phyloP scores from a whole-genome alignment of 2,329 filamentous ascomycete species.

The Colletotrichum limetticola region DNA sequence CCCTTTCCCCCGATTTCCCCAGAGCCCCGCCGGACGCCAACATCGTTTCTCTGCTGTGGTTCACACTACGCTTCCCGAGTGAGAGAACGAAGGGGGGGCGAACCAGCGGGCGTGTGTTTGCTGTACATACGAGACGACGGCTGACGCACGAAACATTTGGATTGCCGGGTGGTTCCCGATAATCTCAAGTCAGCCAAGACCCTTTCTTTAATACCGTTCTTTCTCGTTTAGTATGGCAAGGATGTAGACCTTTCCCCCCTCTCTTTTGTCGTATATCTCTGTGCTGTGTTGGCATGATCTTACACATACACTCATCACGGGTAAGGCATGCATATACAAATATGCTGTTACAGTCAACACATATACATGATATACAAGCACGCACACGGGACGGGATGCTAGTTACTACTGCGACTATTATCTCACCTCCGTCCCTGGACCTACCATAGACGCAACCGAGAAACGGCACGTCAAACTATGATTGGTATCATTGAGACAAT shows the following conservation, averaged over 20 bases:
- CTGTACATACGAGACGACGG: conserved; percentile 18
- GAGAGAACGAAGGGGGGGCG: neutral
- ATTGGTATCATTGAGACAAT: neutral
- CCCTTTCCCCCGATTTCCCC: conserved; percentile 2
- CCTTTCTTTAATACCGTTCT: neutral
- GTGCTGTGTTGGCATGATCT: neutral
- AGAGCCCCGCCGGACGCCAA: conserved; percentile 15
- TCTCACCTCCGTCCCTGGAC: neutral
- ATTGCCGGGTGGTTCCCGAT: neutral
- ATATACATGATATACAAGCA: neutral
- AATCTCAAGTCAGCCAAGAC: neutral
- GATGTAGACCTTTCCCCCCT: neutral
- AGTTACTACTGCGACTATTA: neutral
- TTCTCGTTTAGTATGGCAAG: neutral
- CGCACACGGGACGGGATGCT: neutral
- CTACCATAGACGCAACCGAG: neutral
- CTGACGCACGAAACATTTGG: conserved; percentile 4
- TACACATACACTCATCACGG: neutral
- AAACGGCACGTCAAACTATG: conserved; percentile 20
- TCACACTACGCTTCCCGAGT: neutral
- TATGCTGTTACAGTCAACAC: neutral
- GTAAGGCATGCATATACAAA: neutral
- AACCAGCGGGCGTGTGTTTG: neutral
- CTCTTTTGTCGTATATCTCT: neutral
- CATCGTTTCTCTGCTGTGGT: neutral